These are phyloP conservation scores for Dactylella cylindrospora DNA, from an alignment of 2,329 filamentous ascomycete genomes.

Conservation along the genomic window DNA sequence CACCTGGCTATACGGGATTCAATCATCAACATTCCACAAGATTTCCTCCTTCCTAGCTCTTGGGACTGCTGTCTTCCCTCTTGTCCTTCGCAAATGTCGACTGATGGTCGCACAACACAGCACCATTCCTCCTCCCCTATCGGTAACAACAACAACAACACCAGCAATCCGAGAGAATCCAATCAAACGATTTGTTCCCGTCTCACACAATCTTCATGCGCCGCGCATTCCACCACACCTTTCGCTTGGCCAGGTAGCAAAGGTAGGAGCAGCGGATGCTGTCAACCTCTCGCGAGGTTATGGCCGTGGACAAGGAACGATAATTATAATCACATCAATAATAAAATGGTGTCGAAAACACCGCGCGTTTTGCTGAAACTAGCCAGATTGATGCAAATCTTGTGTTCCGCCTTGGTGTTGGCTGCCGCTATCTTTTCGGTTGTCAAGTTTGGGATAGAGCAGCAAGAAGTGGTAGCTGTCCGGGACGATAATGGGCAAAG, in stretches of 20 bases:
- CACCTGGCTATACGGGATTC: too few species aligned
- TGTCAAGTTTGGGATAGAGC: conserved; percentile 38
- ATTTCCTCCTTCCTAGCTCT: background rate
- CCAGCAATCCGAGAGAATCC: conserved; percentile 24
- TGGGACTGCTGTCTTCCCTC: background rate
- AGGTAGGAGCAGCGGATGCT: too few species aligned
- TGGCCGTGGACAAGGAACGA: too few species aligned
- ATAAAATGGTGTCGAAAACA: conserved; percentile 39
- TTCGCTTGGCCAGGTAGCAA: conserved; percentile 40
- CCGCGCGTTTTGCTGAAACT: conserved; percentile 35
- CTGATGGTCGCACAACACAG: conserved; percentile 26
- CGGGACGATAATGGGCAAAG: conserved; percentile 16
- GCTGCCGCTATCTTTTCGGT: conserved; percentile 43
- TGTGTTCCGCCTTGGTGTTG: conserved; percentile 44
- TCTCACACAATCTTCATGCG: conserved; percentile 43
- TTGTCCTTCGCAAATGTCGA: conserved; percentile 33
- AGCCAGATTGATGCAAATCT: conserved; percentile 25
- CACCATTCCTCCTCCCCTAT: too few species aligned
- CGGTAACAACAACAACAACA: background rate
- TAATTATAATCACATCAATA: too few species aligned
- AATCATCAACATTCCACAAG: conserved; percentile 1
- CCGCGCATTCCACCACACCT: conserved; percentile 38
- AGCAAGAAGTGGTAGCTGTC: conserved; percentile 34
- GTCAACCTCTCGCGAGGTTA: too few species aligned
- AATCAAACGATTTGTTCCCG: conserved; percentile 36